phyloP scores from a whole-genome alignment of 495 filamentous ascomycete species.

The Aspergillus nidulans region DNA sequence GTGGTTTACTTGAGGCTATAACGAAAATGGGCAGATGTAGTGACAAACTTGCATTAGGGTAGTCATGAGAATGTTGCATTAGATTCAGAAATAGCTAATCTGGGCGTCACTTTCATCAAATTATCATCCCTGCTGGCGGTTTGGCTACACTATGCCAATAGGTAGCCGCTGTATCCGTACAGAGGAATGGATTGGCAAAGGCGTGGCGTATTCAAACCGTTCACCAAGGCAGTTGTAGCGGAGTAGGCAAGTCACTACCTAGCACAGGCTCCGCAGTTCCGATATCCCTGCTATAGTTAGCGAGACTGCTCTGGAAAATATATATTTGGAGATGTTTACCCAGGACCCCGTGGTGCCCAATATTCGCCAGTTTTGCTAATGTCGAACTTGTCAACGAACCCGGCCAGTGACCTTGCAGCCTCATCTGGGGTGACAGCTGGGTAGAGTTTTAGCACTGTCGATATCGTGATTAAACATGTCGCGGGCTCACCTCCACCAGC shows the following conservation, averaged over 20 bases:
- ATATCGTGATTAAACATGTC: not conserved
- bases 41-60: too few species aligned
- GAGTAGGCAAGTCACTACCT: constrained; percentile 57
- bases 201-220: not conserved
- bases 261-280: constrained; percentile 61
- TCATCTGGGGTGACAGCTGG: constrained; percentile 63
- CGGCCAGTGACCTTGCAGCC: constrained; percentile 57
- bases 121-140: too few species aligned
- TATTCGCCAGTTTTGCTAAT: constrained; percentile 63
- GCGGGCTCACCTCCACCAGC: constrained; percentile 53
- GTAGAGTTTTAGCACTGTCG: constrained; percentile 2
- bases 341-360: constrained; percentile 66
- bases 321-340: constrained; percentile 33
- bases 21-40: too few species aligned
- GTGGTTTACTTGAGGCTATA: too few species aligned
- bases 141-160: too few species aligned
- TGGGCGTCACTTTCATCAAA: too few species aligned
- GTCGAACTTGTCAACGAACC: constrained; percentile 58
- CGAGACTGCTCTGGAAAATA: constrained; percentile 11
- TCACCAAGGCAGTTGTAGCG: constrained; percentile 67
- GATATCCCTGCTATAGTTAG: constrained; percentile 52
- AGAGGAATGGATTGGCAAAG: not conserved
- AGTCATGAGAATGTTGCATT: too few species aligned
- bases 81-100: too few species aligned
- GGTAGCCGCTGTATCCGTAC: too few species aligned